A percentile compares a stretch with the other conserved stretches of the same genome.
phyloP scores from a whole-genome alignment of 2,329 filamentous ascomycete species.

The Colletotrichum cereale region DNA sequence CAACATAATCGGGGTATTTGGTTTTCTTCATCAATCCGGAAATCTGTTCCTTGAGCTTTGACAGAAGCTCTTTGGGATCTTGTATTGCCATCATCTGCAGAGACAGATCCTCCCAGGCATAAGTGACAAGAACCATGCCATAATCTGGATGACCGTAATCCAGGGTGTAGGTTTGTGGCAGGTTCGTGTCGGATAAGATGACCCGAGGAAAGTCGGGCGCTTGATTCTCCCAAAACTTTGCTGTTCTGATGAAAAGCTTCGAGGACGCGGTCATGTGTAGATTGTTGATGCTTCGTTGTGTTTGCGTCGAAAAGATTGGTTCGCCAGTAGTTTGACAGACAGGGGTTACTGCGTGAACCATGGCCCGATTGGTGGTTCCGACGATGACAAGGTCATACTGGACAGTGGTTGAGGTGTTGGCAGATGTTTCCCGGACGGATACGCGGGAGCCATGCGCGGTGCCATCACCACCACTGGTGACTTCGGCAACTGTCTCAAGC shows the following conservation, averaged over 20 bases:
- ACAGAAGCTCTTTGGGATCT: slow-evolving; percentile 14
- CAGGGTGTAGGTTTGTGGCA: slow-evolving; percentile 6
- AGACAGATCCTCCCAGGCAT: slow-evolving; percentile 9
- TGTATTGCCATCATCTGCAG: slow-evolving; percentile 7
- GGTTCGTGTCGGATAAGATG: slow-evolving; percentile 10
- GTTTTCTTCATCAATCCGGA: background rate
- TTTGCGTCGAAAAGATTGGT: background rate
- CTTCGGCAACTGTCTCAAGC: background rate
- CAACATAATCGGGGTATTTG: background rate
- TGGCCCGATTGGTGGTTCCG: background rate
- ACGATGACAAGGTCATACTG: background rate
- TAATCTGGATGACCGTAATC: slow-evolving; percentile 7
- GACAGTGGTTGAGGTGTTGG: background rate
- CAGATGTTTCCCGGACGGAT: background rate
- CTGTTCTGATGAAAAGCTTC: slow-evolving; percentile 20
- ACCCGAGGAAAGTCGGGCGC: slow-evolving; percentile 13
- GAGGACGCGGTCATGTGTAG: slow-evolving; percentile 26
- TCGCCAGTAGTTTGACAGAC: background rate
- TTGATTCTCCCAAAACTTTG: slow-evolving; percentile 22
- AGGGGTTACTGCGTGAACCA: background rate
- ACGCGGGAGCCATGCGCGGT: background rate
- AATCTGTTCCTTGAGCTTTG: slow-evolving; percentile 1
- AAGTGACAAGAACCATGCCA: slow-evolving; percentile 8
- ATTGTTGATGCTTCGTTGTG: slow-evolving; percentile 15
- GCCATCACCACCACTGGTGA: background rate